These are phyloP conservation scores for Boletus barrowsii DNA, from an alignment of 768 basidiomycete species.

Conservation along the genomic window DNA sequence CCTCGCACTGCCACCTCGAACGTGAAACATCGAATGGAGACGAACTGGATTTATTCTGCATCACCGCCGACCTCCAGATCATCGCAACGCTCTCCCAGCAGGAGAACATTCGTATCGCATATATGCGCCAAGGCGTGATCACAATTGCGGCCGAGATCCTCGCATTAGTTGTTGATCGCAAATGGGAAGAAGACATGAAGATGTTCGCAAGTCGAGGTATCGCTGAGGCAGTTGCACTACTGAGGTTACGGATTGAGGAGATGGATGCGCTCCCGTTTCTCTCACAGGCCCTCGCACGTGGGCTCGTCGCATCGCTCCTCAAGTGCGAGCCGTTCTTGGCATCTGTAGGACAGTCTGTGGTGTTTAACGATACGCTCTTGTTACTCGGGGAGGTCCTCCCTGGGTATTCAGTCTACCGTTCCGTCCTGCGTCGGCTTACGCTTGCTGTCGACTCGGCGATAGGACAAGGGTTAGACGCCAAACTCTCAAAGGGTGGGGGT, in stretches of 20 bases:
- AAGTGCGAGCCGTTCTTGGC: conserved; percentile 20
- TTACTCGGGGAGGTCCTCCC: conserved; percentile 20
- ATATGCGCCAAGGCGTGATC: conserved; percentile 24
- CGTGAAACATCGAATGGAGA: conserved; percentile 16
- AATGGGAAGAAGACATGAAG: conserved; percentile 10
- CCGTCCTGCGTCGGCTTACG: conserved; percentile 17
- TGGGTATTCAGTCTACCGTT: conserved; percentile 27
- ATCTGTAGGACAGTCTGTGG: conserved; percentile 11
- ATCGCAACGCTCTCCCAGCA: conserved; percentile 19
- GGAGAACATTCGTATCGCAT: conserved; percentile 12
- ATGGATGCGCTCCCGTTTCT: conserved; percentile 27
- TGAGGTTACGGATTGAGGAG: conserved; percentile 20
- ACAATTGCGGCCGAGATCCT: conserved; percentile 21
- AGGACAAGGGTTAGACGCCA: conserved; percentile 6
- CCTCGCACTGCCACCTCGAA: conserved; percentile 24
- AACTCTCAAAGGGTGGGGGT: conserved; percentile 13
- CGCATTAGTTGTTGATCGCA: conserved; percentile 9
- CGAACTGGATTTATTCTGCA: conserved; percentile 21
- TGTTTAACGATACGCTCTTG: background rate
- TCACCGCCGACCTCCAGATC: conserved; percentile 30
- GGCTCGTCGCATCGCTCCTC: conserved; percentile 23
- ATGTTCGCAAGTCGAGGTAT: conserved; percentile 21
- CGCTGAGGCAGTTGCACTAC: conserved; percentile 16
- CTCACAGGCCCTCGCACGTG: conserved; percentile 19
- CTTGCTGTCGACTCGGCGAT: conserved; percentile 9